Conservation (phyloP, 2,329 filamentous ascomycete genomes). For the Neodidymelliopsis sp. region DNA sequence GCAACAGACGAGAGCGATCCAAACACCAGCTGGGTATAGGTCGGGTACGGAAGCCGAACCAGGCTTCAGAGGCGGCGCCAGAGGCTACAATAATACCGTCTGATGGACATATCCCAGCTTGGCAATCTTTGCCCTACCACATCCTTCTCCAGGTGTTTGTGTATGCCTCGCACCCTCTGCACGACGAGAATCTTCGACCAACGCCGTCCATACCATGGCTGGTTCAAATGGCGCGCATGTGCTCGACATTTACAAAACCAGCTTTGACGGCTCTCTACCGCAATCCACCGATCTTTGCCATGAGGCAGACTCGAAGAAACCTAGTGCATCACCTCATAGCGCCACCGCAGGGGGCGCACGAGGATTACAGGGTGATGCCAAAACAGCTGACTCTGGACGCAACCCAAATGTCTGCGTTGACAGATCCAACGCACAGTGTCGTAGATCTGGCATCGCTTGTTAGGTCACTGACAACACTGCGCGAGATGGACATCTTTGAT, state of each 20-base stretch:
- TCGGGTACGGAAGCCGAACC: constrained; percentile 38
- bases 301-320: constrained; percentile 54
- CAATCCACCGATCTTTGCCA: constrained; percentile 68
- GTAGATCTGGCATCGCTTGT: constrained; percentile 68
- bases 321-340: constrained; percentile 64
- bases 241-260: constrained; percentile 71
- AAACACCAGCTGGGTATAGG: constrained; percentile 31
- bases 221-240: constrained; percentile 67
- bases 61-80: neutral
- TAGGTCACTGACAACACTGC: constrained; percentile 69
- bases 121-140: constrained; percentile 66
- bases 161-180: constrained; percentile 68
- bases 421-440: constrained; percentile 61
- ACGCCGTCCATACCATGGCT: constrained; percentile 67
- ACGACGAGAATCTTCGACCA: constrained; percentile 55
- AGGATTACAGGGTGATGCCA: constrained; percentile 75
- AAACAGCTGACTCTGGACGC: constrained; percentile 74
- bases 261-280: constrained; percentile 76
- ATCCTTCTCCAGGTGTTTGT: constrained; percentile 74
- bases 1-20: constrained; percentile 18
- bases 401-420: constrained; percentile 62
- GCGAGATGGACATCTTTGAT: constrained; percentile 75
- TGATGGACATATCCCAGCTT: constrained; percentile 37
- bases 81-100: constrained; percentile 28
- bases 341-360: constrained; percentile 44